Conservation (phyloP, 1,139 yeast species). For the Lodderomyces pseudojiufengensis region DNA sequence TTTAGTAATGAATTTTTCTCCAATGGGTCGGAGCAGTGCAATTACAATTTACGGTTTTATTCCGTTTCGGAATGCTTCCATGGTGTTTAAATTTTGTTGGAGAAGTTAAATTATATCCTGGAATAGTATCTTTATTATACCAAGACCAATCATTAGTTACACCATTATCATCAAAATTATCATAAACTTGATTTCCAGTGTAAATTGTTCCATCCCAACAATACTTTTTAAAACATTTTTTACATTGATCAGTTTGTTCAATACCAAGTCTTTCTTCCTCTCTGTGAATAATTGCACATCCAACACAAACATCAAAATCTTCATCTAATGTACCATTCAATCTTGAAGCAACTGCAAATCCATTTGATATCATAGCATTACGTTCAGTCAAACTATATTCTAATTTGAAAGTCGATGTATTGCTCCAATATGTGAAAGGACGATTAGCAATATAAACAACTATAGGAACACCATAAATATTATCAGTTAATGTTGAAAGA, state of each 20-base stretch:
- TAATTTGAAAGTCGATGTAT: slow-evolving; percentile 69
- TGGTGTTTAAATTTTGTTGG: too few relatives aligned
- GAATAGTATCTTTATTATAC: slow-evolving; percentile 11
- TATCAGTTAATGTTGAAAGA: slow-evolving; percentile 43
- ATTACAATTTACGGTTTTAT: too few relatives aligned
- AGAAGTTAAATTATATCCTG: slow-evolving; percentile 7
- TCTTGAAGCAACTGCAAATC: slow-evolving; percentile 73
- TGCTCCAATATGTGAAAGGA: slow-evolving; percentile 63
- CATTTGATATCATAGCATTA: slow-evolving; percentile 64
- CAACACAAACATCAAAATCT: slow-evolving; percentile 75
- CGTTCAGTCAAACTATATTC: slow-evolving; percentile 58
- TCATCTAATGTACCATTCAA: slow-evolving; percentile 67
- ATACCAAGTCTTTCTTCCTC: slow-evolving; percentile 69
- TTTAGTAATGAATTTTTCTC: too few relatives aligned
- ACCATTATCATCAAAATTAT: slow-evolving; percentile 43
- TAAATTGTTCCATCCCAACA: slow-evolving; percentile 70
- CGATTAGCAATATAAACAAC: slow-evolving; percentile 77
- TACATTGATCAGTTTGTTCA: slow-evolving; percentile 67
- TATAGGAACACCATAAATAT: slow-evolving; percentile 59
- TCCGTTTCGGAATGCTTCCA: too few relatives aligned
- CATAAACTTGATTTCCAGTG: slow-evolving; percentile 40
- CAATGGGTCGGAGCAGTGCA: too few relatives aligned
- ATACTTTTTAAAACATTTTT: slow-evolving; percentile 63
- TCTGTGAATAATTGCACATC: slow-evolving; percentile 85
- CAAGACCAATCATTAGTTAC: slow-evolving; percentile 8